Conservation (phyloP, 805 yeast genomes). For the Metschnikowia koreensis region DNA sequence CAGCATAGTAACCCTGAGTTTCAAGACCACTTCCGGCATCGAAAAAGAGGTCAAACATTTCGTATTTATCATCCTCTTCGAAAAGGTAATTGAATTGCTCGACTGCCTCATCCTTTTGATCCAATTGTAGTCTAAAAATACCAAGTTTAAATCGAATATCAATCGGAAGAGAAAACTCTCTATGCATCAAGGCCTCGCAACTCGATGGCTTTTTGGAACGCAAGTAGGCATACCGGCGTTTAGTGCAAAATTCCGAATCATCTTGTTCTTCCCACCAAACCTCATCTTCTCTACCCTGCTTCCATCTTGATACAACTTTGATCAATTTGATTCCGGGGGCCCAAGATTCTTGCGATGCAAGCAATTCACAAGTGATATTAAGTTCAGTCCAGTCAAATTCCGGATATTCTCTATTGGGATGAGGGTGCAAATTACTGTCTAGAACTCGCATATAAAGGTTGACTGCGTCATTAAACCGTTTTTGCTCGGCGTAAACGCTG, state of each 20-base stretch:
- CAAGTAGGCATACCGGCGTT: slow-evolving; percentile 40
- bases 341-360: slow-evolving; percentile 66
- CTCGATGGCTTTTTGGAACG: slow-evolving; percentile 8
- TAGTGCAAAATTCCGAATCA: slow-evolving; percentile 80
- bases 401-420: slow-evolving; percentile 37
- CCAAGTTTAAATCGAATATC: slow-evolving; percentile 87
- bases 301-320: slow-evolving; percentile 77
- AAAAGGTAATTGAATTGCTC: slow-evolving; percentile 62
- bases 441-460: slow-evolving; percentile 63
- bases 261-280: slow-evolving; percentile 66
- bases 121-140: slow-evolving; percentile 62
- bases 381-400: slow-evolving; percentile 85
- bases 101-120: slow-evolving; percentile 67
- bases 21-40: slow-evolving; percentile 78
- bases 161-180: slow-evolving; percentile 60
- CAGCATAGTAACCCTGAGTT: slow-evolving; percentile 64
- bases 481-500: slow-evolving; percentile 52
- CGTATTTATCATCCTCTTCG: slow-evolving; percentile 50
- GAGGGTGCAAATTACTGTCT: slow-evolving; percentile 52
- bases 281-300: slow-evolving; percentile 65
- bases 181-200: slow-evolving; percentile 17
- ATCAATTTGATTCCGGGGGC: slow-evolving; percentile 60
- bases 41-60: slow-evolving; percentile 67
- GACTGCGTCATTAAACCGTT: slow-evolving; percentile 71
- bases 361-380: slow-evolving; percentile 79